These are phyloP conservation scores for Mycena metata DNA, from an alignment of 768 basidiomycete genomes.

Conservation along the genomic window DNA sequence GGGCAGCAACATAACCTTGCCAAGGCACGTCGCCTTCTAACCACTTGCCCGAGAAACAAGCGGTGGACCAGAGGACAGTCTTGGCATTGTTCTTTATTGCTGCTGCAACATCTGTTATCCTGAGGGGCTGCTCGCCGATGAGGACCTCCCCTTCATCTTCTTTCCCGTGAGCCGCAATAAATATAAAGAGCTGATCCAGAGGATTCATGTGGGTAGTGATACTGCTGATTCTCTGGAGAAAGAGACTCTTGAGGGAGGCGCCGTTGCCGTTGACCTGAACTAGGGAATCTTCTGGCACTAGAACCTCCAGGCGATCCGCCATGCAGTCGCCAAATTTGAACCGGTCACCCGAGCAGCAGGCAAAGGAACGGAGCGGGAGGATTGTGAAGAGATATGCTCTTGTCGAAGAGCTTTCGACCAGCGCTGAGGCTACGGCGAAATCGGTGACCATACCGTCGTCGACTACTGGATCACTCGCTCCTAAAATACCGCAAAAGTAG, in stretches of 20 bases:
- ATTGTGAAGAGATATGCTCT: background rate
- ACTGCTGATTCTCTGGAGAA: background rate
- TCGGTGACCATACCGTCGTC: constrained; percentile 4
- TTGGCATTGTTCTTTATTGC: background rate
- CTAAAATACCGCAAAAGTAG: constrained; percentile 1
- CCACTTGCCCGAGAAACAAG: background rate
- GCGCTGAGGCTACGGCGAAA: background rate
- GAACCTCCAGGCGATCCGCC: background rate
- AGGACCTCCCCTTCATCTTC: background rate
- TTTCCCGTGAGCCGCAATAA: constrained; percentile 5
- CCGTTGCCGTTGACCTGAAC: background rate
- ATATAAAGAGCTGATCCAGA: background rate
- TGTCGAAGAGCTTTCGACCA: background rate
- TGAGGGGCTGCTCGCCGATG: background rate
- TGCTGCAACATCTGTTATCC: background rate
- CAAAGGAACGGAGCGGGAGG: background rate
- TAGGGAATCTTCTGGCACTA: background rate
- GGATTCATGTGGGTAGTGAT: background rate
- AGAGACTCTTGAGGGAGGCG: background rate
- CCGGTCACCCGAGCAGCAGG: background rate
- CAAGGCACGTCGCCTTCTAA: background rate
- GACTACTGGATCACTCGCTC: background rate
- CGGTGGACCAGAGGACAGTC: background rate
- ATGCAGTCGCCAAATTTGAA: background rate
- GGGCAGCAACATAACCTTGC: background rate